Evolutionary conservation across 139 green algal species (phyloP).

Genomic region (Nannochloris sp.): DNA sequence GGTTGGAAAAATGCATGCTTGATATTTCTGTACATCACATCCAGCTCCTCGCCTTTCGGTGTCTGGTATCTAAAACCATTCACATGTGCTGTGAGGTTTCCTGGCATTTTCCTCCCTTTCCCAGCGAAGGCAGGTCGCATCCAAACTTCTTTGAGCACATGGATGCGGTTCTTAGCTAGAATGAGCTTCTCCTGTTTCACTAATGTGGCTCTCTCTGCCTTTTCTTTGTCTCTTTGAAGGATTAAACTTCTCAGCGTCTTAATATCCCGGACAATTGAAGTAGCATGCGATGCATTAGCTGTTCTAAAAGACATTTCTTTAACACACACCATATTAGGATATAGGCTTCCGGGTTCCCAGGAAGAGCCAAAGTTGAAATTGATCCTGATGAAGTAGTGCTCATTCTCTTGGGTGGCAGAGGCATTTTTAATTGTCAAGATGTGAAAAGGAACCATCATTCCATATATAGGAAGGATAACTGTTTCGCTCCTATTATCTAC

Average conservation of each 20-base stretch:
- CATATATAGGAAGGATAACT: slow-evolving; percentile 94
- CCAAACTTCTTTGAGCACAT: slow-evolving; percentile 86
- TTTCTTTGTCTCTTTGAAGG: slow-evolving; percentile 78
- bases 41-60: slow-evolving; percentile 75
- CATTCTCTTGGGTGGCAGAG: slow-evolving; percentile 60
- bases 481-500: slow-evolving; percentile 70
- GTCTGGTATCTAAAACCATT: slow-evolving; percentile 96
- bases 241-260: slow-evolving; percentile 77
- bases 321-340: slow-evolving; percentile 66
- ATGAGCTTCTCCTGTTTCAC: slow-evolving; percentile 91
- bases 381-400: slow-evolving; percentile 77
- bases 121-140: slow-evolving; percentile 79
- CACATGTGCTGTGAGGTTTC: slow-evolving; percentile 83
- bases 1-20: slow-evolving; percentile 96
- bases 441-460: slow-evolving; percentile 94
- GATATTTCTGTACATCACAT: slow-evolving; percentile 98
- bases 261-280: slow-evolving; percentile 75
- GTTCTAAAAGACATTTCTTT: slow-evolving; percentile 91
- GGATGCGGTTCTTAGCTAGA: slow-evolving; percentile 46
- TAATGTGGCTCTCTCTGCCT: slow-evolving; percentile 83
- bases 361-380: slow-evolving; percentile 80
- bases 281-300: slow-evolving; percentile 57
- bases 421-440: slow-evolving; percentile 88
- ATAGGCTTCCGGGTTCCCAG: slow-evolving; percentile 64
- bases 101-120: slow-evolving; percentile 83